Conservation (phyloP, 495 filamentous ascomycete genomes). For the Penicillium roqueforti region DNA sequence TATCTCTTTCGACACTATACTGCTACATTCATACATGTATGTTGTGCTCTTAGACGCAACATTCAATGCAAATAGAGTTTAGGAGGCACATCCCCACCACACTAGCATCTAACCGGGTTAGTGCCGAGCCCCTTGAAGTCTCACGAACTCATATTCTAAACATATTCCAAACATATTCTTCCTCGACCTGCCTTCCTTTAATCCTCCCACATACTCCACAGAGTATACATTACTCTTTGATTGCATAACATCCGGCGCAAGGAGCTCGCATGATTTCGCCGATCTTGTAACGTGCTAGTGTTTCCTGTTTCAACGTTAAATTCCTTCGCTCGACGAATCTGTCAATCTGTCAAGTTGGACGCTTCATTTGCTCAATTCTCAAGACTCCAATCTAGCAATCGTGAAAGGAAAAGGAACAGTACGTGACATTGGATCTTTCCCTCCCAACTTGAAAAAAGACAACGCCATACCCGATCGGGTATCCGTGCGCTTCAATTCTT, state of each 20-base stretch:
- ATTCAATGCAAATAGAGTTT: slow-evolving; percentile 4
- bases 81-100: background rate
- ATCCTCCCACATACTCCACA: no score
- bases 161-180: background rate
- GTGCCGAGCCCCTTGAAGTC: slow-evolving; percentile 8
- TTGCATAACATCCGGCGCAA: background rate
- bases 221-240: background rate
- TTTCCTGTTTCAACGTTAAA: background rate
- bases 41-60: no score
- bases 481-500: background rate
- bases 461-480: slow-evolving; percentile 7
- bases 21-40: no score
- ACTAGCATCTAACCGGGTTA: slow-evolving; percentile 4
- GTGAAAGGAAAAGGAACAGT: background rate
- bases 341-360: background rate
- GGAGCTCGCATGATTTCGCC: slow-evolving; percentile 6
- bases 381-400: background rate
- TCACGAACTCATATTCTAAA: background rate
- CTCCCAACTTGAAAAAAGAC: background rate
- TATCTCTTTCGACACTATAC: no score
- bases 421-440: background rate
- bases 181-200: no score
- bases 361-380: background rate
- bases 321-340: background rate
- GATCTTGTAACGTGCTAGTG: background rate